Percentiles rank a stretch among this genome's conserved stretches.
Evolutionary conservation across 352 stramenopile genomes (phyloP).

Genomic region (Globisporangium acanthophoron): DNA sequence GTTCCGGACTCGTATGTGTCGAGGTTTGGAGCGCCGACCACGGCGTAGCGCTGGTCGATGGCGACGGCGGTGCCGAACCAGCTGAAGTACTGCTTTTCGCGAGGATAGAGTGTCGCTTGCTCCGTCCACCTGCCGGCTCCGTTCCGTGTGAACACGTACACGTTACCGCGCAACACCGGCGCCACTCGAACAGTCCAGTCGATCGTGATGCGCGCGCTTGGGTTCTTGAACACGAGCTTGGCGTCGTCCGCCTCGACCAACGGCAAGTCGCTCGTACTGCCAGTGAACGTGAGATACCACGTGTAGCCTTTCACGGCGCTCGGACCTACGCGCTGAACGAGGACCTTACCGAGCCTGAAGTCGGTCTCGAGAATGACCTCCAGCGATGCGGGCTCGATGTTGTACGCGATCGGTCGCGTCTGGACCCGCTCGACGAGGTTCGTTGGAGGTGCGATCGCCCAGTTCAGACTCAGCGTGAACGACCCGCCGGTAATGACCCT

Average conservation of each 20-base stretch:
- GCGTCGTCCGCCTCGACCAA: conserved; percentile 49
- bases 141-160: conserved; percentile 62
- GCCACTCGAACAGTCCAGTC: conserved; percentile 43
- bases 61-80: conserved; percentile 85
- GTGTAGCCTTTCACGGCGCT: conserved; percentile 49
- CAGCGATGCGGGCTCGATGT: conserved; percentile 37
- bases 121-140: conserved; percentile 72
- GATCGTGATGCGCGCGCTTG: conserved; percentile 21
- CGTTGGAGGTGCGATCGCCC: conserved; percentile 7
- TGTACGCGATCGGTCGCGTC: conserved; percentile 45
- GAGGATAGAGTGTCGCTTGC: conserved; percentile 90
- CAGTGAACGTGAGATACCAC: conserved; percentile 83
- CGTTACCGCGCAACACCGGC: conserved; percentile 55
- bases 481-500: conserved; percentile 24
- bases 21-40: conserved; percentile 90
- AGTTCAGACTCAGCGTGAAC: conserved; percentile 44
- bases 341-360: conserved; percentile 59
- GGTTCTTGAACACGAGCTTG: conserved; percentile 16
- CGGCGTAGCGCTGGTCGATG: conserved; percentile 74
- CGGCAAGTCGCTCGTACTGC: conserved; percentile 42
- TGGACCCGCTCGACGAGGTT: conserved; percentile 22
- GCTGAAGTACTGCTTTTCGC: conserved; percentile 86
- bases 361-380: conserved; percentile 59
- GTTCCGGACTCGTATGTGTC: conserved; percentile 86
- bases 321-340: conserved; percentile 60